phyloP scores from a whole-genome alignment of 2,329 filamentous ascomycete genomes.

The Cercospora sp. region DNA sequence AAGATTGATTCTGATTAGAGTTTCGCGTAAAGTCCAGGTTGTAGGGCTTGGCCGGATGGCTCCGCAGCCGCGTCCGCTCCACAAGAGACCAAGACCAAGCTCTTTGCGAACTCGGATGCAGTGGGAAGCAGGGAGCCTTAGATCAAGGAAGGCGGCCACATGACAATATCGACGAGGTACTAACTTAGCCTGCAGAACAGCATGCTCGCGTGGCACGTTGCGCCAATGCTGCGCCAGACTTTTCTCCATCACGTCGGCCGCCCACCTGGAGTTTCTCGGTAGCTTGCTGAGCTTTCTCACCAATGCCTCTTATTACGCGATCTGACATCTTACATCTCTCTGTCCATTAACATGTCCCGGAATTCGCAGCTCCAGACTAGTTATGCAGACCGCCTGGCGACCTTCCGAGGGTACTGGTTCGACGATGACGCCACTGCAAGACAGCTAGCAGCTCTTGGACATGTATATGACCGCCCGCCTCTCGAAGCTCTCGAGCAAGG shows the following conservation, averaged over 20 bases:
- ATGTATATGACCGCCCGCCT: constrained; percentile 37
- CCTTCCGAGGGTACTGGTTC: constrained; percentile 33
- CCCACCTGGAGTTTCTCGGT: constrained; percentile 1
- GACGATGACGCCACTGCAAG: constrained; percentile 30
- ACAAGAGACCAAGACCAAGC: neutral
- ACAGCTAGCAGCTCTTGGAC: constrained; percentile 37
- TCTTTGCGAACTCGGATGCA: neutral
- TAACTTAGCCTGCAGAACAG: neutral
- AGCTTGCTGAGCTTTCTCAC: neutral
- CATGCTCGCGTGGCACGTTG: neutral
- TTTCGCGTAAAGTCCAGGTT: constrained; percentile 4
- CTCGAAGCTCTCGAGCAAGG: constrained; percentile 37
- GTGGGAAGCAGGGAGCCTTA: neutral
- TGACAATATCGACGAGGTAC: neutral
- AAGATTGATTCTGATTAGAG: constrained; percentile 2
- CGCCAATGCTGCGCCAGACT: neutral
- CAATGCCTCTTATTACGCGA: constrained; percentile 2
- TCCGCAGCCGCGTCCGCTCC: neutral
- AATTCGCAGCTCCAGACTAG: constrained; percentile 9
- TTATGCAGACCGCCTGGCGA: constrained; percentile 18
- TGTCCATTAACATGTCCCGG: constrained; percentile 3
- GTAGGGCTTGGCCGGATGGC: neutral
- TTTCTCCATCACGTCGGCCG: neutral
- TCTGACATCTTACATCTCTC: neutral
- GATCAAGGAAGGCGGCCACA: neutral